Base-by-base conservation (phyloP, 2,329 filamentous ascomycete genomes). In the Dendryphion nanum region DNA sequence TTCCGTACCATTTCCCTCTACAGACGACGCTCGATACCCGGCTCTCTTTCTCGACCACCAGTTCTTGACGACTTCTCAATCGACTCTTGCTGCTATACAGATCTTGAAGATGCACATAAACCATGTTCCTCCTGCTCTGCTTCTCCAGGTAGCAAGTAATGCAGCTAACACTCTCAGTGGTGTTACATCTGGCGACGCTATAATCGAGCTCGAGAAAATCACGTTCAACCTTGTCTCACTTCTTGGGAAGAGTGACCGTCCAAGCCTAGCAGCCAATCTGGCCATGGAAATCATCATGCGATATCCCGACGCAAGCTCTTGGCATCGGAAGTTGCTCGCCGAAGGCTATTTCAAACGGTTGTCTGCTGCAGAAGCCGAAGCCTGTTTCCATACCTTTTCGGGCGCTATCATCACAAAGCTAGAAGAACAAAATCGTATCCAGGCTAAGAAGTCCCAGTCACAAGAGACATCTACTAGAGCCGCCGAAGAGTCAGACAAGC, bases 241-340 rank as follows among this genome's bases (percentile, higher is more conserved):
- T 5, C 42, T 66, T 2, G 39, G 38, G 2, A 46, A 55, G 20
- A 54, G 61, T 29, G 63, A 69, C 34, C 42, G 50, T 12, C 64
- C 64, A 8, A 33, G 40, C 2, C 36, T 68, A 13, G 62, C 59
- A 8, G 48, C 42, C 5, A 38, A 57, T 7, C 39, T 66, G 4
- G 50, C 54, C 13, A 38, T 67, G 19, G 40, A 41, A 6, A 57
- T 51, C 2, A 52, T 68, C 17, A 29, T 65, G 2, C 42, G 61
- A 12, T 50, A 47, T n/a, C 61, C 65, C 5, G 53, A 63, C 13
- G 55, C 67, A 23, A 70, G 66, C 47, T 68, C 70, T 0, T 71
- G 69, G 69, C 68, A 71, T 47, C 58, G 69, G 4, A 39, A 49
- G 23, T 37, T 71, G 2, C 44, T 71, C 3, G 56, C 55, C 4